Base-by-base conservation (phyloP, 495 filamentous ascomycete species). In the Alectoria sarmentosa region DNA sequence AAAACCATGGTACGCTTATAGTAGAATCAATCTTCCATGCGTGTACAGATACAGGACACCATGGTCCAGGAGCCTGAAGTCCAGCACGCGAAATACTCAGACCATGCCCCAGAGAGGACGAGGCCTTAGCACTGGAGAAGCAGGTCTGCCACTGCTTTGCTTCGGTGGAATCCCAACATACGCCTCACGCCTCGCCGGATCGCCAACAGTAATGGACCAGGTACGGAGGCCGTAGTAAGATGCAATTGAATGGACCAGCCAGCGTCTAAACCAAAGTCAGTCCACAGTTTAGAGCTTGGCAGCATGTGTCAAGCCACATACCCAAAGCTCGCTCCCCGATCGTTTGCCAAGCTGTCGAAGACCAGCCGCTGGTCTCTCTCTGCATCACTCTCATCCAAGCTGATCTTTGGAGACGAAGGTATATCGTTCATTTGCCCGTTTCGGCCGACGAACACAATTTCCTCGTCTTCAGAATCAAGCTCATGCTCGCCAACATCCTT, bases 231-330 rank as follows among this genome's bases (percentile, higher is more conserved):
- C 93, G 74, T 98, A 98, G 74, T 98, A 98, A 10, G 86, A 80
- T 28, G 91, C 95, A 67, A 98, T 90, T 58, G 86, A 88, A 76
- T 98, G 92, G 7, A 96, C 91, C 62, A 98, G 84, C 90, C 91
- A 98, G 58, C 94, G 88, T 67, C 90, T 95, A 65, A 23, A 66
- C 60, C 55, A 19, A 41, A 4, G 10, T 61, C 49, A 66, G 39
- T 39, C 32, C 58, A 68, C 11, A 55, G 44, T 13, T 26, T 34
- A 19, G 10, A 26, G 55, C 23, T 54, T 37, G 14, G 60, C 52
- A 61, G 58, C 19, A 61, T 70, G 7, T n/a, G 28, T 3, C 15
- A 46, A 70, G 44, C 41, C n/a, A 82, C 89, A 68, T 76, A 95
- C 88, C 89, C 91, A 76, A 96, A 96, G 14, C 85, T 83, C 46